Evolutionary conservation across 352 stramenopile genomes (phyloP), one percentile per base, ranked within the genome.

Genomic region (Achlya hypogyna): DNA sequence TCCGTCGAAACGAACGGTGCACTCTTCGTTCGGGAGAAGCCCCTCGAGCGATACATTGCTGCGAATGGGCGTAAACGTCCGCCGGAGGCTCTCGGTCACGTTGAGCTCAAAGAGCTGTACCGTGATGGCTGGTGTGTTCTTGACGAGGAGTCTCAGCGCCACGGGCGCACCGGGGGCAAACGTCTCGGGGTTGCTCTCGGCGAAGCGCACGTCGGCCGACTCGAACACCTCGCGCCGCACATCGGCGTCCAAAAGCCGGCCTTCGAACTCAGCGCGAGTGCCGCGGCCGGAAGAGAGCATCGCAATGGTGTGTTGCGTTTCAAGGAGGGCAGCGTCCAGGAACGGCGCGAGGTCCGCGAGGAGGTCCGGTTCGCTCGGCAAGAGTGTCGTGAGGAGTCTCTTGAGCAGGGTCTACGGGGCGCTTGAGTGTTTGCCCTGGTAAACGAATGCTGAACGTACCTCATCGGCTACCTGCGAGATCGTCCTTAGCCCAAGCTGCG

Each of bases 61-160:
- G 25, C 72, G 73, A 16, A 88, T 74, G 60, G 84, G 75, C 47
- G 65, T 68, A 10, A 78, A 76, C 40, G 78, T 64, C 9, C 75
- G 74, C 18, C 71, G 74, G 56, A 85, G 86, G 38, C 84, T 81
- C 64, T 88, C 80, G 12, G 75, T 66, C 14, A 78, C 81, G 40
- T 83, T 79, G 42, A 88, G 79, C 54, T 86, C 72, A 53, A 84
- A 88, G 12, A 88, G 51, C 53, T 88, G 78, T 0, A 79, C 77
- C 1, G 75, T 87, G 25, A 88, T 51, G 2, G 63, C 71, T 40
- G 83, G 77, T 5, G 84, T 72, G 59, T 87, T 87, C 9, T 74
- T 72, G 20, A 79, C 72, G 22, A 74, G 70, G 1, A 87, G 64
- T 23, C 74, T 69, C 58, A 88, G 35, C 12, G 63, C 53, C 2